Evolutionary conservation across 2,329 filamentous ascomycete species (phyloP).

Genomic region (Alternaria brassicae): DNA sequence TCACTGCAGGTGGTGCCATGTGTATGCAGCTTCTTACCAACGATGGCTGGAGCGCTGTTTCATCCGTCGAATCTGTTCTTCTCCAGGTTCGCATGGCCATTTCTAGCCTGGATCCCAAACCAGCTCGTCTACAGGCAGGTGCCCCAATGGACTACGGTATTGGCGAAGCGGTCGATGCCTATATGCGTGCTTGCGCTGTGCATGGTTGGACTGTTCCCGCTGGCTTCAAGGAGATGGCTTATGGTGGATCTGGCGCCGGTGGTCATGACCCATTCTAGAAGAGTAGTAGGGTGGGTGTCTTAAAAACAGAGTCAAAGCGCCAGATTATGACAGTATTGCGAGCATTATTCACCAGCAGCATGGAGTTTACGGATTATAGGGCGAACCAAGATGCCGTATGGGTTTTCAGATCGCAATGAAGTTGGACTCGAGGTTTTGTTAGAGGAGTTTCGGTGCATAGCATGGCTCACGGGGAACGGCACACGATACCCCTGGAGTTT

Average conservation of each 20-base stretch:
- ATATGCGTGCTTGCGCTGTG: constrained; percentile 67
- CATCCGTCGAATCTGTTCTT: constrained; percentile 78
- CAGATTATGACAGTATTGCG: neutral
- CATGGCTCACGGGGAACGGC: neutral
- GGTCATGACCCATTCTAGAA: constrained; percentile 6
- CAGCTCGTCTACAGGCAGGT: constrained; percentile 68
- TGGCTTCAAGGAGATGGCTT: constrained; percentile 63
- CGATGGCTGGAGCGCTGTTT: constrained; percentile 78
- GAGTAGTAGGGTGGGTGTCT: neutral
- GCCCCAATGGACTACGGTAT: constrained; percentile 66
- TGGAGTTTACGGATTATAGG: neutral
- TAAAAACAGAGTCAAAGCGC: neutral
- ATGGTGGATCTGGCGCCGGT: constrained; percentile 31
- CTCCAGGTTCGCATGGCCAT: constrained; percentile 82
- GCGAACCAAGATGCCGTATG: neutral
- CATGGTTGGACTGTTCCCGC: constrained; percentile 78
- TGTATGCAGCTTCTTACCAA: constrained; percentile 84
- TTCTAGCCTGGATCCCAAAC: constrained; percentile 69
- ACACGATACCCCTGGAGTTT: constrained; percentile 11
- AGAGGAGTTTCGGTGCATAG: constrained; percentile 5
- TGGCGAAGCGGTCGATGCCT: constrained; percentile 76
- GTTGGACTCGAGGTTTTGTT: neutral
- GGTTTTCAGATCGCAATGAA: neutral
- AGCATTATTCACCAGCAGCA: neutral
- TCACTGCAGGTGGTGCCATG: constrained; percentile 83